Evolutionary conservation across 1,139 yeast species (phyloP).

Genomic region (Zygoascus hellenicus): DNA sequence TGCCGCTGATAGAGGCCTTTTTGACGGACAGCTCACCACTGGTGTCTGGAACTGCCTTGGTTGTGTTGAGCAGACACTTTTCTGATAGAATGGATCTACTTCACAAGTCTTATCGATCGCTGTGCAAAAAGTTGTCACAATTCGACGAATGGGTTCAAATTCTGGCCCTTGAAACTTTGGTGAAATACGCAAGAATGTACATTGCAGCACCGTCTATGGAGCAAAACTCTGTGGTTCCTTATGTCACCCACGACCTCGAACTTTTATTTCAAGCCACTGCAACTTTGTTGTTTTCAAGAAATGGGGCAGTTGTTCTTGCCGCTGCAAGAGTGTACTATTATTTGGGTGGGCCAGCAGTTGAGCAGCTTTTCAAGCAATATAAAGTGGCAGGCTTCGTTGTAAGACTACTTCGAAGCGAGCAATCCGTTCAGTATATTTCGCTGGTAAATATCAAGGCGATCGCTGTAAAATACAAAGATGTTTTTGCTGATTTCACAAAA

Average conservation of each 20-base stretch:
- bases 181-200: conserved; percentile 59
- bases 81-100: conserved; percentile 57
- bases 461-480: conserved; percentile 38
- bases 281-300: conserved; percentile 44
- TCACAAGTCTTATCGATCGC: conserved; percentile 65
- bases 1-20: conserved; percentile 47
- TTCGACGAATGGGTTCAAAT: conserved; percentile 79
- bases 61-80: conserved; percentile 50
- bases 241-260: conserved; percentile 51
- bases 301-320: conserved; percentile 61
- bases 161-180: conserved; percentile 53
- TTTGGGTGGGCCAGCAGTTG: conserved; percentile 41
- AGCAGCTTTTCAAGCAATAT: conserved; percentile 43
- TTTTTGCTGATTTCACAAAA: conserved; percentile 45
- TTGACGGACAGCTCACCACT: conserved; percentile 56
- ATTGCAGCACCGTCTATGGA: conserved; percentile 45
- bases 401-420: conserved; percentile 37
- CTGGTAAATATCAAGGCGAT: conserved; percentile 31
- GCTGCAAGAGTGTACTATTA: conserved; percentile 50
- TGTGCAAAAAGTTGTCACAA: conserved; percentile 47
- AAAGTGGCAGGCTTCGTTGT: conserved; percentile 48
- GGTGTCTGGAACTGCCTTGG: conserved; percentile 69
- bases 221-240: conserved; percentile 10
- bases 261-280: conserved; percentile 46
- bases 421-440: conserved; percentile 32